Base-by-base conservation (phyloP, 768 basidiomycete species). In the Trametes cubensis region DNA sequence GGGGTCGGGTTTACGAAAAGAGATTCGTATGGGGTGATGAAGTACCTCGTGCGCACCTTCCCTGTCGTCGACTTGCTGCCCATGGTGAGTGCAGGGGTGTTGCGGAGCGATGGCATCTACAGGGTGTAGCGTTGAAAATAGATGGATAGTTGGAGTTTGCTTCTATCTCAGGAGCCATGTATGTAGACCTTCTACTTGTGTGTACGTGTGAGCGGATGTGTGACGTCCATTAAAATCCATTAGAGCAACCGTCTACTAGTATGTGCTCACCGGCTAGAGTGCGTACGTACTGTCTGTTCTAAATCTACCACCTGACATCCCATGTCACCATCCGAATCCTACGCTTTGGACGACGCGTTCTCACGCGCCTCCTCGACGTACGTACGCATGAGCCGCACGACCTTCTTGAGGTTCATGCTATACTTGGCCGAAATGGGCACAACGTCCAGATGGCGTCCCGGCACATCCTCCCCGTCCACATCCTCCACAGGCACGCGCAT, bases 351-450 rank as follows among this genome's bases (percentile, higher is more conserved):
- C 11, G 53, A n/a, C n/a, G 40, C 54, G 48, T 51, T 39, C 54
- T 38, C 40, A 53, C 79, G 71, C 41, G 83, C 83, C 62, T 83
- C 79, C 66, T 73, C 71, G 4, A 95, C 88, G 70, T 92, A 90
- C 34, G 74, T 72, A 59, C 84, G 81, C 81, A 98, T 85, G 58
- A 87, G 72, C 13, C 74, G 75, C 2, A 97, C 90, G 13, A 90
- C 81, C 70, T 80, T 84, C 44, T 76, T 76, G 70, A 97, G 69
- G 69, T 98, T 98, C 74, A 93, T 85, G 63, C 86, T 86, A 72
- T 80, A 91, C 78, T 95, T 97, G 15, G 88, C 96, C 23, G 93
- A 95, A 14, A 87, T 78, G 0, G 94, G 90, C 4, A 97, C 81
- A 23, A 97, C 86, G 63, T 89, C 87, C 62, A 93, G 71, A 14